phyloP scores from a whole-genome alignment of 2,329 filamentous ascomycete species.

The Zasmidium angulare region DNA sequence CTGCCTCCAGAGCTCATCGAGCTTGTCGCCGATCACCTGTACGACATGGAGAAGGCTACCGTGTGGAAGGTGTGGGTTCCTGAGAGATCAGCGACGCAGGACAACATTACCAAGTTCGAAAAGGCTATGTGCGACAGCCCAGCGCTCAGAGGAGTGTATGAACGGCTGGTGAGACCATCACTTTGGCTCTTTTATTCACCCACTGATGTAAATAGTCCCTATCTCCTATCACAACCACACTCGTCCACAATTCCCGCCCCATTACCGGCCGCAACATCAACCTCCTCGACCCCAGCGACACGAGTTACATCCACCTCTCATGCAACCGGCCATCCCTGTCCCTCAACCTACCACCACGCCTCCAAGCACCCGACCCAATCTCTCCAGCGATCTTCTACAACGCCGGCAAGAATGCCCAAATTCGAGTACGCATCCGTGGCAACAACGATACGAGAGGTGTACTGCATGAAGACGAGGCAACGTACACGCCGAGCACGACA shows the following conservation, averaged over 20 bases:
- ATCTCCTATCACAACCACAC: neutral
- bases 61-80: neutral
- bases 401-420: neutral
- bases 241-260: neutral
- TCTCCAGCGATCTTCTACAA: neutral
- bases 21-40: constrained; percentile 5
- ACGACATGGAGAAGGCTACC: neutral
- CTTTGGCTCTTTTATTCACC: neutral
- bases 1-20: constrained; percentile 11
- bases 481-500: neutral
- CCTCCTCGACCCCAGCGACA: neutral
- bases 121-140: neutral
- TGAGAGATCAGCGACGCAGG: neutral
- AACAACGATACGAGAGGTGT: neutral
- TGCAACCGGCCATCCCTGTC: neutral
- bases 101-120: neutral
- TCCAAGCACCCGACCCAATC: neutral
- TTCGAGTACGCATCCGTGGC: neutral
- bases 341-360: neutral
- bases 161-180: neutral
- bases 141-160: neutral
- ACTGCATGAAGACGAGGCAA: neutral
- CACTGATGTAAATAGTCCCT: neutral
- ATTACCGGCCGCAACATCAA: neutral
- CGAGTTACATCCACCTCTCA: constrained; percentile 7